Conservation (phyloP, 2,329 filamentous ascomycete species). For the Grosmannia clavigera region DNA sequence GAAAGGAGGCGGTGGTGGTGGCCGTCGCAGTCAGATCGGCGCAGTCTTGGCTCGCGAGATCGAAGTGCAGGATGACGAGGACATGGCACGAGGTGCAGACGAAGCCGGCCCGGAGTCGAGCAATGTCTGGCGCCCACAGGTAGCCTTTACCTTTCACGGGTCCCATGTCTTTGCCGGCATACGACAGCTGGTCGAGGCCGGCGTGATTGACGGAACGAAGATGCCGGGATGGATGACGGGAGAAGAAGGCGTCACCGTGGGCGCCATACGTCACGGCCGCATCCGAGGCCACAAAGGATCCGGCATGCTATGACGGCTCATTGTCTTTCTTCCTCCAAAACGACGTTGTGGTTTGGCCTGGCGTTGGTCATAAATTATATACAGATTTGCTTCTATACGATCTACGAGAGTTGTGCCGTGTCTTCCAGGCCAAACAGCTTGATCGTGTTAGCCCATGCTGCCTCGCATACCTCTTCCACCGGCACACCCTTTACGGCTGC, state of each 20-base stretch:
- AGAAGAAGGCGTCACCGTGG: slow-evolving; percentile 67
- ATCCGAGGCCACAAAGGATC: slow-evolving; percentile 48
- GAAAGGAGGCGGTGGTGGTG: slow-evolving; percentile 11
- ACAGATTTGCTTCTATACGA: not conserved
- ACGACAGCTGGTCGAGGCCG: slow-evolving; percentile 63
- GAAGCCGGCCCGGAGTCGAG: slow-evolving; percentile 14
- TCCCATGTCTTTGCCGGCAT: slow-evolving; percentile 71
- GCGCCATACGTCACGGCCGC: slow-evolving; percentile 54
- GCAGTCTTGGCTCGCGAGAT: slow-evolving; percentile 20
- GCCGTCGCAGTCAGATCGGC: slow-evolving; percentile 24
- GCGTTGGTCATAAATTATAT: not conserved
- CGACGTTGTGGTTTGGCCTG: not conserved
- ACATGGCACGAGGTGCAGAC: slow-evolving; percentile 10
- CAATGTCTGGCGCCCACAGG: slow-evolving; percentile 39
- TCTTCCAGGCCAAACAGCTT: slow-evolving; percentile 63
- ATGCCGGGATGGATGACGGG: slow-evolving; percentile 92
- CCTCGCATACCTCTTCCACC: slow-evolving; percentile 75
- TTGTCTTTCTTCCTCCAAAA: not conserved
- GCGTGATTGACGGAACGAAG: slow-evolving; percentile 58
- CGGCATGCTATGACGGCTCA: slow-evolving; percentile 26
- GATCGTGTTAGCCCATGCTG: slow-evolving; percentile 71
- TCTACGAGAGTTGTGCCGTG: too few relatives aligned
- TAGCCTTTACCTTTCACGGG: slow-evolving; percentile 60
- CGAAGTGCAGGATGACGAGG: slow-evolving; percentile 17
- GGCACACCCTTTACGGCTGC: slow-evolving; percentile 71